phyloP scores from a whole-genome alignment of 225 moss, liverwort and hornwort species.

The Marchantia paleacea region DNA sequence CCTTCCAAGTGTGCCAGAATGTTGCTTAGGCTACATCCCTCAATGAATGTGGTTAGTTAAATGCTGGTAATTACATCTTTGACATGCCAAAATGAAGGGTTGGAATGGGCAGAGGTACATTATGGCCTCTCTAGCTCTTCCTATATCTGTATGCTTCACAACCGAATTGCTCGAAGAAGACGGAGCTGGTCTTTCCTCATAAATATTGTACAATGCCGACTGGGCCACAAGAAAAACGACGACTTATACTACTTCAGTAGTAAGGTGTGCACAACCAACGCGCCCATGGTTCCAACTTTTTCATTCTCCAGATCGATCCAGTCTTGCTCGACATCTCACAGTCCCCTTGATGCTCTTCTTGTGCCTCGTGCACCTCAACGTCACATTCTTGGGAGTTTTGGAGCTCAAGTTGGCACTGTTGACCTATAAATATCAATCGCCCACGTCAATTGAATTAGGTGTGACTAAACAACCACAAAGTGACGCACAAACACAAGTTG shows the following conservation, averaged over 20 bases:
- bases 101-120: neutral
- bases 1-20: neutral
- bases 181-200: neutral
- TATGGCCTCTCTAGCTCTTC: neutral
- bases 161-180: no score
- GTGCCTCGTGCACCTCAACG: conserved; percentile 4
- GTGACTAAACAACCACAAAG: neutral
- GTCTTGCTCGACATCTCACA: neutral
- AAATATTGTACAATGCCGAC: conserved; percentile 4
- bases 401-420: conserved; percentile 12
- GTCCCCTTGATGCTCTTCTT: neutral
- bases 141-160: neutral
- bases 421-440: conserved; percentile 17
- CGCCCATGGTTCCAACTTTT: neutral
- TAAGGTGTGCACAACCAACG: conserved; percentile 11
- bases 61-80: neutral
- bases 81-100: neutral
- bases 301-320: neutral
- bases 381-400: neutral
- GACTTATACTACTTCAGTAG: neutral
- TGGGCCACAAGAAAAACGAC: neutral
- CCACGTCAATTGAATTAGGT: neutral
- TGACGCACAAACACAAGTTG: no score
- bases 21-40: neutral
- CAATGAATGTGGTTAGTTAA: neutral